These are phyloP conservation scores for Calonectria pseudoturangicola DNA, from an alignment of 2,329 filamentous ascomycete genomes.

Conservation along the genomic window DNA sequence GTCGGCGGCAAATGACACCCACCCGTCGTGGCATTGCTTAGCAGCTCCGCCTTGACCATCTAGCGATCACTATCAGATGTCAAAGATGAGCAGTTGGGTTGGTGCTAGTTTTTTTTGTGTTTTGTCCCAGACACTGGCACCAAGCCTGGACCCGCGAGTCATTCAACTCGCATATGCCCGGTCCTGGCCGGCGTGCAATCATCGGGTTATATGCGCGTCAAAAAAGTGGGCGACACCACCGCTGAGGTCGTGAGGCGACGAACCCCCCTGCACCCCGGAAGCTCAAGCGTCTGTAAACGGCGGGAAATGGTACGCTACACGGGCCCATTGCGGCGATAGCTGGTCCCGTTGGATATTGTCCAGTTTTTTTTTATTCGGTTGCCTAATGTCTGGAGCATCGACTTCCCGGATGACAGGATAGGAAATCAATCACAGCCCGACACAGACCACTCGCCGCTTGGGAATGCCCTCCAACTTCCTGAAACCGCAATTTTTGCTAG, in stretches of 20 bases:
- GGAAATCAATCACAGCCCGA: constrained; percentile 2
- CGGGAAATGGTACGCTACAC: constrained; percentile 31
- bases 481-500: constrained; percentile 34
- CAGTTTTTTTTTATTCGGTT: constrained; percentile 16
- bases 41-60: constrained; percentile 13
- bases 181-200: constrained; percentile 9
- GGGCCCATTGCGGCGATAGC: constrained; percentile 22
- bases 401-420: not conserved
- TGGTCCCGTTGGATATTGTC: constrained; percentile 1
- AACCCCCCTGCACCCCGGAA: constrained; percentile 24
- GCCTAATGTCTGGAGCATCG: constrained; percentile 7
- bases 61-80: not conserved
- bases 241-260: constrained; percentile 5
- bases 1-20: not conserved
- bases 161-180: constrained; percentile 18
- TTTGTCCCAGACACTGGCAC: not conserved
- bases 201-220: constrained; percentile 22
- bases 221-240: constrained; percentile 25
- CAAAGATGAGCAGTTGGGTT: constrained; percentile 28
- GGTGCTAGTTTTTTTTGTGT: constrained; percentile 4
- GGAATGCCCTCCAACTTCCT: constrained; percentile 38
- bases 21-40: not conserved
- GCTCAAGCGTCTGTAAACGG: constrained; percentile 19
- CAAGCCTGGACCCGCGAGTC: constrained; percentile 21
- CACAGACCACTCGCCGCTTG: constrained; percentile 37